Evolutionary conservation across 2,329 filamentous ascomycete genomes (phyloP).

Genomic region (Leptographium galeiforme): DNA sequence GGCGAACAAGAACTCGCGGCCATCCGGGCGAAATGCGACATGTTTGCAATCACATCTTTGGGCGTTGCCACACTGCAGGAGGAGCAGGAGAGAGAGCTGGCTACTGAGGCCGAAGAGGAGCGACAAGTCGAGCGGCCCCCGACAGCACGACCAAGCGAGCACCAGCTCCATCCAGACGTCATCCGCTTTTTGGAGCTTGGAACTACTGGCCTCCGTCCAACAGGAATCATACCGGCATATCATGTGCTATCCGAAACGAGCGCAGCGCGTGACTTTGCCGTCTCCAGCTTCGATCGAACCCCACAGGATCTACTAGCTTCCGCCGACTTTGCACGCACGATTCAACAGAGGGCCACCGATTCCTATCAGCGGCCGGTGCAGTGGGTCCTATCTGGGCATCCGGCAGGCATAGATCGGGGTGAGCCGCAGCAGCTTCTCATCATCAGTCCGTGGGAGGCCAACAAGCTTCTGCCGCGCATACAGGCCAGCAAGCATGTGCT

Average conservation of each 20-base stretch:
- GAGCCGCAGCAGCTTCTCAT: background rate
- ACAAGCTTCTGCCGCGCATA: background rate
- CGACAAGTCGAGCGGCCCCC: conserved; percentile 36
- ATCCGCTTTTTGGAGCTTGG: conserved; percentile 25
- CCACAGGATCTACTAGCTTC: conserved; percentile 31
- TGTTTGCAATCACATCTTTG: conserved; percentile 18
- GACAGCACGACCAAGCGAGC: conserved; percentile 21
- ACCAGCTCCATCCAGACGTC: conserved; percentile 31
- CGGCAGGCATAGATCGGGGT: background rate
- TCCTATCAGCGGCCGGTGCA: background rate
- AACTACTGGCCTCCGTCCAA: conserved; percentile 9
- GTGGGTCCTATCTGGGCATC: background rate
- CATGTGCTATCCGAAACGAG: background rate
- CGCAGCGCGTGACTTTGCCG: background rate
- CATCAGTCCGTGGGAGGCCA: background rate
- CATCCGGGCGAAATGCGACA: conserved; percentile 21
- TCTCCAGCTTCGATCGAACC: conserved; percentile 14
- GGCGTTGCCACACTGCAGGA: conserved; percentile 33
- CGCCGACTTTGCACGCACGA: conserved; percentile 33
- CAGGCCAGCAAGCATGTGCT: background rate
- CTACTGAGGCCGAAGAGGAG: conserved; percentile 50
- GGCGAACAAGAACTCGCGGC: background rate
- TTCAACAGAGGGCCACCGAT: background rate
- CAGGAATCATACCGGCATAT: background rate
- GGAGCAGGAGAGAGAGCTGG: conserved; percentile 56